Base-by-base conservation (phyloP, 1,284 basidiomycete genomes). In the Volvariella volvacea region DNA sequence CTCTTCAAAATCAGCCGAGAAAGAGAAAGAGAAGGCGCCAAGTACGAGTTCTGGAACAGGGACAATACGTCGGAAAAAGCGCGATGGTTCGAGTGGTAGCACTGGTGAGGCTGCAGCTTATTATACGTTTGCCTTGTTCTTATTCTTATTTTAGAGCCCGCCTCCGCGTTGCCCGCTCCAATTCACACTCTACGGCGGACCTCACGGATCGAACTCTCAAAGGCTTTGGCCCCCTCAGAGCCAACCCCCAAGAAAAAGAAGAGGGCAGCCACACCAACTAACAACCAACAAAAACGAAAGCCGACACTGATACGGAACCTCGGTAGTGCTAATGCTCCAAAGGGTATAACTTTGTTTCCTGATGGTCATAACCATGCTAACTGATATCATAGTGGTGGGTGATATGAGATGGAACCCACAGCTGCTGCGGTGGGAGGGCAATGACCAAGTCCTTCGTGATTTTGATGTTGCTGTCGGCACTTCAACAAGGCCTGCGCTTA, bases 351-450 rank as follows among this genome's bases (percentile, higher is more conserved):
- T 40, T 7, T 22, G 10, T 19, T 32, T 38, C 44, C 44, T 31
- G n/a, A 19, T 39, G 9, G 46, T 40, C 39, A 31, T 50, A 20
- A 31, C 20, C 42, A 41, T 21, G 38, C 22, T 41, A 46, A 45
- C 46, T 58, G 33, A 50, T 50, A 44, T 49, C 40, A 20, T 57
- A 92, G 91, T 89, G 36, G 80, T 94, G 46, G 91, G 91, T 17
- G 92, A 95, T 47, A 98, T 98, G 95, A 90, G 83, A 54, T 98
- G 92, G 90, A 97, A 98, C 64, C 91, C 92, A 17, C 70, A 68
- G 28, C 82, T 81, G 6, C 75, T 91, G 19, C 84, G 89, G 17
- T 98, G 94, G 94, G 94, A 98, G 70, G 95, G 95, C 47, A 97
- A 98, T 63, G 94, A 98, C 53, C 80, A 84, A 45, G 80, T 81